These are phyloP conservation scores for Kodamaea anthophila DNA, from an alignment of 1,139 yeast genomes.

Conservation along the genomic window DNA sequence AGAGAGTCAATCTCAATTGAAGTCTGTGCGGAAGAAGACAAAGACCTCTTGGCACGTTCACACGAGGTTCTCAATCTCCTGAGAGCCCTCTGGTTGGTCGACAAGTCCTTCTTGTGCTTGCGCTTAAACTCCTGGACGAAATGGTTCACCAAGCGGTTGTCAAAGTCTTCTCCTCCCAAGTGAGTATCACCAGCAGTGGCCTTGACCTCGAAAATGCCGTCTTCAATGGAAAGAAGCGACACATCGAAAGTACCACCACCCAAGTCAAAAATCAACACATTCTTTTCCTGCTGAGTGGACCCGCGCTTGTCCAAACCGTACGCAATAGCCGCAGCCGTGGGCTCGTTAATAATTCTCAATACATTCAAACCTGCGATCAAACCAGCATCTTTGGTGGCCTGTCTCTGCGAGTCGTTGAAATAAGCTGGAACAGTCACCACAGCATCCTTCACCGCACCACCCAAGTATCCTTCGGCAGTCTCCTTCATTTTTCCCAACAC, in stretches of 20 bases:
- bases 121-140: slow-evolving; percentile 80
- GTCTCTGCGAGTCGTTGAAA: slow-evolving; percentile 46
- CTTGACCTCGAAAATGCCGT: slow-evolving; percentile 19
- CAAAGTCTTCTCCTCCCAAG: slow-evolving; percentile 50
- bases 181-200: slow-evolving; percentile 23
- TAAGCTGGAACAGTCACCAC: slow-evolving; percentile 48
- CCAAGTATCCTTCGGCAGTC: slow-evolving; percentile 41
- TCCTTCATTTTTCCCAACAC: slow-evolving; percentile 37
- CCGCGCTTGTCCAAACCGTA: slow-evolving; percentile 38
- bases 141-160: slow-evolving; percentile 71
- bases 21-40: slow-evolving; percentile 82
- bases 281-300: slow-evolving; percentile 15
- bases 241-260: slow-evolving; percentile 51
- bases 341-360: slow-evolving; percentile 44
- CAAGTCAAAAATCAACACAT: slow-evolving; percentile 41
- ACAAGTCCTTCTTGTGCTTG: slow-evolving; percentile 72
- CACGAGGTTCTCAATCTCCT: slow-evolving; percentile 88
- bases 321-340: slow-evolving; percentile 48
- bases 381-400: slow-evolving; percentile 48
- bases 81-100: slow-evolving; percentile 72
- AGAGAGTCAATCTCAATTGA: slow-evolving; percentile 81
- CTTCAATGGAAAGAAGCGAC: slow-evolving; percentile 18
- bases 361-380: slow-evolving; percentile 45
- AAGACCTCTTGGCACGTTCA: slow-evolving; percentile 88
- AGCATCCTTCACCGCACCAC: slow-evolving; percentile 37